Evolutionary conservation across 2,329 filamentous ascomycete genomes (phyloP).

Genomic region (Cercospora beticola): DNA sequence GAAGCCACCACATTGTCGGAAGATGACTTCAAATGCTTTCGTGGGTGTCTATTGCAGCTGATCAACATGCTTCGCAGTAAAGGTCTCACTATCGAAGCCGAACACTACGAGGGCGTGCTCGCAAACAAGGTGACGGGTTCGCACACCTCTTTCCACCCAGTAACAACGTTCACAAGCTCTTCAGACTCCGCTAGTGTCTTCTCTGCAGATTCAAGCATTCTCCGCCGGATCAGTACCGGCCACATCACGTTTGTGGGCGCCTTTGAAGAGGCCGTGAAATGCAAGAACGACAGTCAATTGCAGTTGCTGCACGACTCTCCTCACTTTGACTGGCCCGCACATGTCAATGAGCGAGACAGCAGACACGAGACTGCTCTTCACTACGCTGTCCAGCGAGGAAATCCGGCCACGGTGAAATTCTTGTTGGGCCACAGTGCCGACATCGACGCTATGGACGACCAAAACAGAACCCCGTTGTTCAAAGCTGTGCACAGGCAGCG

Average conservation of each 20-base stretch:
- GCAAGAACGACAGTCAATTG: background rate
- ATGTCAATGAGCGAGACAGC: background rate
- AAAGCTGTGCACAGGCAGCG: background rate
- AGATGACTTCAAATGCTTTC: constrained; percentile 1
- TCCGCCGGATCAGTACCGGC: background rate
- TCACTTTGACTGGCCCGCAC: background rate
- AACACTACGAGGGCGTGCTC: background rate
- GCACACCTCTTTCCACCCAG: background rate
- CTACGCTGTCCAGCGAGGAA: background rate
- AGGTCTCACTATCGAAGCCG: background rate
- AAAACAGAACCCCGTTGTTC: background rate
- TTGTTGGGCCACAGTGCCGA: background rate
- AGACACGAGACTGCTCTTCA: background rate
- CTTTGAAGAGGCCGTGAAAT: background rate
- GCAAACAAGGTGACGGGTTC: background rate
- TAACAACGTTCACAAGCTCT: background rate
- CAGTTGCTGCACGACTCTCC: background rate
- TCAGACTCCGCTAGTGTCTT: background rate
- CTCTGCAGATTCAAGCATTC: background rate
- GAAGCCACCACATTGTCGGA: background rate
- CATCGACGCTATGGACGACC: background rate
- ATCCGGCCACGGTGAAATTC: background rate
- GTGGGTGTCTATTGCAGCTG: constrained; percentile 1
- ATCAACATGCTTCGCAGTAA: background rate
- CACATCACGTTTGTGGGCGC: background rate